phyloP scores from a whole-genome alignment of 768 basidiomycete species.

The Lactifluus rugatus region DNA sequence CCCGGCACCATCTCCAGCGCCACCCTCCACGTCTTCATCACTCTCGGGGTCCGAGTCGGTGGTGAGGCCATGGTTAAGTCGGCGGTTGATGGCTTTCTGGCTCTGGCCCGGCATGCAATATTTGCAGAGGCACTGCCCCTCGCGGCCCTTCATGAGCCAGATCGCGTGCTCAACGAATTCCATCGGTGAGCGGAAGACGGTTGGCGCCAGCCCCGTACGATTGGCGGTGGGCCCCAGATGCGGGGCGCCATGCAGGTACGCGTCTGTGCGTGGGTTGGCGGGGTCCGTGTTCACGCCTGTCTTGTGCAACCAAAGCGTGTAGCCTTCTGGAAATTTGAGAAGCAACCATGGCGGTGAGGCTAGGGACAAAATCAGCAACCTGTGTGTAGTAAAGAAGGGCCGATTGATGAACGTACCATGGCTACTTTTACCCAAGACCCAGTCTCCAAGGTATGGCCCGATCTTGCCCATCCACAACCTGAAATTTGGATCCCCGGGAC shows the following conservation, averaged over 20 bases:
- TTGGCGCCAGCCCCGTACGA: not conserved
- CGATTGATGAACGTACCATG: not conserved
- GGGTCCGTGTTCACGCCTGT: not conserved
- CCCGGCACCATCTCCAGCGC: not conserved
- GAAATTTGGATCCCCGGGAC: accelerated
- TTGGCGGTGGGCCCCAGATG: not conserved
- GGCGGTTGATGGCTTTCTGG: not conserved
- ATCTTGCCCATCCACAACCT: not conserved
- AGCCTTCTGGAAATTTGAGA: not conserved
- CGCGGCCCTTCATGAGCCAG: slow-evolving; percentile 13
- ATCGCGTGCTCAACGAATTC: slow-evolving; percentile 18
- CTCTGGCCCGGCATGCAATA: slow-evolving; percentile 1
- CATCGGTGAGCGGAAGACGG: slow-evolving; percentile 14
- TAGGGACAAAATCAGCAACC: not conserved
- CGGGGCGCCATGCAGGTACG: slow-evolving; percentile 3
- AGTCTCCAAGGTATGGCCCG: slow-evolving; percentile 8
- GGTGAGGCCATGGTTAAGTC: not conserved
- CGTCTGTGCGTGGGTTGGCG: slow-evolving; percentile 9
- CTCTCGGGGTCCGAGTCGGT: not conserved
- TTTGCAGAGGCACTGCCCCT: slow-evolving; percentile 2
- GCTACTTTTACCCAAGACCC: not conserved
- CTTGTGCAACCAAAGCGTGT: slow-evolving; percentile 14
- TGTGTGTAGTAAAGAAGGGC: not conserved
- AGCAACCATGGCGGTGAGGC: not conserved
- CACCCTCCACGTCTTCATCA: not conserved